A percentile compares a stretch with the other conserved stretches of the same genome.
phyloP scores from a whole-genome alignment of 805 yeast genomes.

The Lachancea fermentati region DNA sequence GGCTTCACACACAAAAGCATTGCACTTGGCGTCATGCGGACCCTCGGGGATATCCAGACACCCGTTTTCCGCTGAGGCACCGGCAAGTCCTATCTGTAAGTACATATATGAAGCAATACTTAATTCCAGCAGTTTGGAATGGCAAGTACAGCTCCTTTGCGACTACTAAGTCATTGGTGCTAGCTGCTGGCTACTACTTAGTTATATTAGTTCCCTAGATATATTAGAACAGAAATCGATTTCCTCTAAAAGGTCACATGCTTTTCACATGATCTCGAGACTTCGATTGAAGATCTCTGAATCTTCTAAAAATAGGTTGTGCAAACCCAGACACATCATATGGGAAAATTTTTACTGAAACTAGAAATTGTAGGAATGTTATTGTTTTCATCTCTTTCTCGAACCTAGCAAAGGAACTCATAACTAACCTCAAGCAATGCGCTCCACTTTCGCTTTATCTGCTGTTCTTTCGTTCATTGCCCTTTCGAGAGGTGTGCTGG shows the following conservation, averaged over 20 bases:
- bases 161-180: no score
- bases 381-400: not conserved
- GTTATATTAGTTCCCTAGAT: no score
- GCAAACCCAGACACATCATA: not conserved
- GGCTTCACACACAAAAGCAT: not conserved
- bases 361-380: not conserved
- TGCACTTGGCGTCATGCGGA: no score
- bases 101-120: no score
- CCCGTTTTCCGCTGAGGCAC: no score
- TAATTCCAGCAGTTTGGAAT: no score
- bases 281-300: not conserved
- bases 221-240: no score
- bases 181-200: not conserved
- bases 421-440: conserved; percentile 20
- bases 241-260: not conserved
- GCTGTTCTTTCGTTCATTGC: conserved; percentile 24
- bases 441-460: conserved; percentile 25
- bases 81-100: no score
- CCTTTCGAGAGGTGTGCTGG: conserved; percentile 38
- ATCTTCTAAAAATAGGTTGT: not conserved
- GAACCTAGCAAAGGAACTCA: not conserved
- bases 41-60: no score
- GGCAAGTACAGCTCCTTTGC: no score
- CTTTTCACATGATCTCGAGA: not conserved
- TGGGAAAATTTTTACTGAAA: not conserved